A percentile compares a stretch with the other conserved stretches of the same genome.
phyloP scores from a whole-genome alignment of 768 basidiomycete genomes.

The Suillus variegatus region DNA sequence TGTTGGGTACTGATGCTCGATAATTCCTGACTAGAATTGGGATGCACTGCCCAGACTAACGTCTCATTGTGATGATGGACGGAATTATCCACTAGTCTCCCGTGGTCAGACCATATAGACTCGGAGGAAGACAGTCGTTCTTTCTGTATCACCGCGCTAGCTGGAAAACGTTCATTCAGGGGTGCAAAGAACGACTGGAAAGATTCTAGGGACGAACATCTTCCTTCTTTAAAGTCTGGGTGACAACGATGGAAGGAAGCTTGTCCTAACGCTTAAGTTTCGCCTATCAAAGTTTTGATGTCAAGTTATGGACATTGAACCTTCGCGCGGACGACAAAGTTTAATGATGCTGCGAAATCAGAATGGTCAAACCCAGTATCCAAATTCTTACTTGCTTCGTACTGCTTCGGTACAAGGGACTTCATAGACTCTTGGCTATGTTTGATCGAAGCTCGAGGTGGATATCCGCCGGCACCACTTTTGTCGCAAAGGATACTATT shows the following conservation, averaged over 20 bases:
- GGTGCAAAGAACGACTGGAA: background rate
- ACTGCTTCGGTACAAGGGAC: background rate
- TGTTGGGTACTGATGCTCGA: background rate
- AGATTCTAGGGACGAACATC: background rate
- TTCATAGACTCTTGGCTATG: background rate
- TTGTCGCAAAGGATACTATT: background rate
- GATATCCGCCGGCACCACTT: background rate
- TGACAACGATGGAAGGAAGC: background rate
- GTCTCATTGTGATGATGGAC: background rate
- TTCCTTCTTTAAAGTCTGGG: background rate
- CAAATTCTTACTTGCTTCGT: background rate
- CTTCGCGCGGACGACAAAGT: background rate
- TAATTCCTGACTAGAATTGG: background rate
- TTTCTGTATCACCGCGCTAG: background rate
- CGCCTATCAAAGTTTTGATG: background rate
- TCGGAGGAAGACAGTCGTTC: background rate
- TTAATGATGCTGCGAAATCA: background rate
- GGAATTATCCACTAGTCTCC: background rate
- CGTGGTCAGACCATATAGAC: background rate
- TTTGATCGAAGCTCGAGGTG: background rate
- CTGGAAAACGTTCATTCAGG: conserved; percentile 1
- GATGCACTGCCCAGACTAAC: background rate
- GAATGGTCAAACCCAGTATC: background rate
- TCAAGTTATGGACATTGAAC: background rate
- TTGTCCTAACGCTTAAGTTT: background rate